Evolutionary conservation across 345 rosid genomes (phyloP).

Genomic region (Boechera divaricarpa): DNA sequence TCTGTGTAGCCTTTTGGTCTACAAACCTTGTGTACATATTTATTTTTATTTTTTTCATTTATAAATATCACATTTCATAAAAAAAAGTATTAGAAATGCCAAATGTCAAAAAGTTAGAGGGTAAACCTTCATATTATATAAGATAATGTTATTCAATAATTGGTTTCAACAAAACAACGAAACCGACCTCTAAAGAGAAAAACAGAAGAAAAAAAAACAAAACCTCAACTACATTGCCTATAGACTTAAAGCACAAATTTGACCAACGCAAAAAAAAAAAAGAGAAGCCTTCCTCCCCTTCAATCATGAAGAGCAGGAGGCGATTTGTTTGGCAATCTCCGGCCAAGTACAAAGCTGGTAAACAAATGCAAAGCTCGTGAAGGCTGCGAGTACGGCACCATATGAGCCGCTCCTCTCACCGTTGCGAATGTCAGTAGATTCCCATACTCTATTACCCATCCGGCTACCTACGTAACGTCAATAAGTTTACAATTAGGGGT

Average conservation of each 20-base stretch:
- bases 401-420: constrained; percentile 89
- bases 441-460: constrained; percentile 87
- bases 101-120: too few species aligned
- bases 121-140: too few species aligned
- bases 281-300: background rate
- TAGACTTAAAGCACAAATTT: constrained; percentile 7
- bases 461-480: constrained; percentile 62
- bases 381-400: constrained; percentile 94
- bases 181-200: background rate
- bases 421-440: constrained; percentile 76
- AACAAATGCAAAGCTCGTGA: constrained; percentile 86
- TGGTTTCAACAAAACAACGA: background rate
- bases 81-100: too few species aligned
- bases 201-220: background rate
- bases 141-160: too few species aligned
- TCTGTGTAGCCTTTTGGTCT: too few species aligned
- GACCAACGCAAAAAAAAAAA: background rate
- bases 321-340: constrained; percentile 66
- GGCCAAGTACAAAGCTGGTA: constrained; percentile 66
- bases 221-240: constrained; percentile 3
- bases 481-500: background rate
- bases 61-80: too few species aligned
- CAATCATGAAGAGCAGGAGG: constrained; percentile 49
- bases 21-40: too few species aligned
- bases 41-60: too few species aligned